These are phyloP conservation scores for Allium fistulosum DNA, from an alignment of 106 monocot species.

Conservation along the genomic window DNA sequence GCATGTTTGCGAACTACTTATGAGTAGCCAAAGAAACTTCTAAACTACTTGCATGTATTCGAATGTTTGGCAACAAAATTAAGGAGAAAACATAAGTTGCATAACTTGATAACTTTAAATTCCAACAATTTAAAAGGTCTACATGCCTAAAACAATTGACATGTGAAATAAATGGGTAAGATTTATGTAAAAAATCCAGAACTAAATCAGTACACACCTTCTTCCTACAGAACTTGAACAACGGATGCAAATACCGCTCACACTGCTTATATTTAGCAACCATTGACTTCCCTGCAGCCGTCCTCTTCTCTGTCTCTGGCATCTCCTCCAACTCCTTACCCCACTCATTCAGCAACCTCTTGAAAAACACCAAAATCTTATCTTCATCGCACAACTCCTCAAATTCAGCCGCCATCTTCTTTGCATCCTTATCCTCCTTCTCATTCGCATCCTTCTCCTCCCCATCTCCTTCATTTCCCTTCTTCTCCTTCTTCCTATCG, in stretches of 20 bases:
- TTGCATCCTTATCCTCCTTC: constrained; percentile 54
- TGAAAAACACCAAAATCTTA: constrained; percentile 93
- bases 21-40: too few relatives aligned
- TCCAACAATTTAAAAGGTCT: too few relatives aligned
- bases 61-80: too few relatives aligned
- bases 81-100: too few relatives aligned
- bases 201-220: constrained; percentile 35
- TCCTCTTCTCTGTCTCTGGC: constrained; percentile 71
- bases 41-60: too few relatives aligned
- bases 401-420: constrained; percentile 72
- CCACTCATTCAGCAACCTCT: constrained; percentile 89
- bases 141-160: too few relatives aligned
- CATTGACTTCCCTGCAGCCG: constrained; percentile 81
- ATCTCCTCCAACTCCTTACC: constrained; percentile 78
- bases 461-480: constrained; percentile 32
- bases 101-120: too few relatives aligned
- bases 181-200: too few relatives aligned
- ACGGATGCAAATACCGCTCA: constrained; percentile 77
- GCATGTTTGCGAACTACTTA: too few relatives aligned
- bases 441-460: constrained; percentile 45
- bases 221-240: constrained; percentile 97
- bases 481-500: constrained; percentile 27
- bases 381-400: constrained; percentile 89
- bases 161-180: too few relatives aligned
- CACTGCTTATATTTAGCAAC: constrained; percentile 96